Evolutionary conservation across 257 asterid genomes (phyloP), one percentile per base, ranked within the genome.

Genomic region (Nicotiana otophora): DNA sequence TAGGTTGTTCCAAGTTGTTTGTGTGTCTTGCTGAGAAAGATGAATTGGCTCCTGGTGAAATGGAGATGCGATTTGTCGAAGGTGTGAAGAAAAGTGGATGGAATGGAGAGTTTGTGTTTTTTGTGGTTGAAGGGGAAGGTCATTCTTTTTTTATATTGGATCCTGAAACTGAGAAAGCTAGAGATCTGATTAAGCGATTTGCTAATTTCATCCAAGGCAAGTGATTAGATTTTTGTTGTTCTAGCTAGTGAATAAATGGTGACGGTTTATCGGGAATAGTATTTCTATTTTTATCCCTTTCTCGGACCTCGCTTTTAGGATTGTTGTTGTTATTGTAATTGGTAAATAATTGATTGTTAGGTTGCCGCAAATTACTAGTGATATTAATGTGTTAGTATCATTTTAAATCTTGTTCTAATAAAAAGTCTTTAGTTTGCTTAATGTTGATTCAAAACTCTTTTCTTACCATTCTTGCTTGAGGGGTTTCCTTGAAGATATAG

Each of bases 51-150:
- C 82, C 65, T 12, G 36, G 23, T 28, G 80, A 62, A 31, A 68
- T 84, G 10, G 53, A 14, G 5, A 28, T 26, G 15, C 14, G 5
- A 76, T 55, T 76, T 55, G 64, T 31, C 53, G 65, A 58, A 51
- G 17, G 61, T 55, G 65, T 86, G 82, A 84, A 86, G 84, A 79
- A 57, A 26, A 81, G 81, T 62, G 82, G 77, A 2, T 86, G 81
- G 82, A 63, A 63, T 14, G 83, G 88, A 7, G 84, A 83, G 19
- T 55, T 86, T 16, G 81, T 68, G 80, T 17, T 80, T 4, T 17
- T 86, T 16, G 63, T 57, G 55, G 83, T 86, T 9, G 86, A 86
- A 42, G 86, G 88, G 2, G 86, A 83, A 54, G 55, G 77, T 30
- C 88, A 86, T 39, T 80, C 82, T 31, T 86, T 83, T 61, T 67